Base-by-base conservation (phyloP, 2,329 filamentous ascomycete species). In the Neofusicoccum parvum region DNA sequence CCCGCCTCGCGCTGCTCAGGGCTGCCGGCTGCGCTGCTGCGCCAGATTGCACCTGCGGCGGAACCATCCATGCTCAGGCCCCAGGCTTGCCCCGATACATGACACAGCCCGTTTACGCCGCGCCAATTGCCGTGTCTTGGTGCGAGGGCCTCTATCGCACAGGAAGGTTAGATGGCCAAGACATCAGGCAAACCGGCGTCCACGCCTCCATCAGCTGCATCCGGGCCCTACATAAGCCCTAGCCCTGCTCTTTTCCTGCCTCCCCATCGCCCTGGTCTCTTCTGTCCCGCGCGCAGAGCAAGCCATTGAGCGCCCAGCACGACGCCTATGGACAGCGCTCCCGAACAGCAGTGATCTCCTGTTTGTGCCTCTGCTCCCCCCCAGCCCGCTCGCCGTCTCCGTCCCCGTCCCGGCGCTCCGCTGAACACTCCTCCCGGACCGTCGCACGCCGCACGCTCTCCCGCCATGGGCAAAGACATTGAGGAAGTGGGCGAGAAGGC, bases 391-490 rank as follows among this genome's bases (percentile, higher is more conserved):
- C 27, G 6, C 27, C 6, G 27, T 32, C 27, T 32, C 27, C 5
- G 27, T 32, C 27, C 6, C 27, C 5, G 27, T 32, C 27, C 6
- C 27, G 27, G 27, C 27, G 27, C 27, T 32, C 27, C 27, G 27
- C 27, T 32, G 27, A 32, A 32, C 27, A 32, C 27, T 32, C 27
- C 17, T 9, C 23, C 23, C 23, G 23, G 23, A 3, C 23, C 23
- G 23, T 23, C 23, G 23, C 23, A 23, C 23, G 23, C 23, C 23
- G 23, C 23, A 3, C 43, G 43, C n/a, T 17, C 43, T 7, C 17
- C 43, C 41, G 23, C n/a, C 43, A 60, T 60, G 56, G 43, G 56
- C 23, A 60, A 60, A 23, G 56, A 60, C 56, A 36, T 60, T 36
- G 56, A 60, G 41, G 56, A 34, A 0, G 15, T 36, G n/a, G 43